A percentile compares a stretch with the other conserved stretches of the same genome.
Conservation (phyloP, 805 yeast species). For the Saccharomycopsis microspora region DNA sequence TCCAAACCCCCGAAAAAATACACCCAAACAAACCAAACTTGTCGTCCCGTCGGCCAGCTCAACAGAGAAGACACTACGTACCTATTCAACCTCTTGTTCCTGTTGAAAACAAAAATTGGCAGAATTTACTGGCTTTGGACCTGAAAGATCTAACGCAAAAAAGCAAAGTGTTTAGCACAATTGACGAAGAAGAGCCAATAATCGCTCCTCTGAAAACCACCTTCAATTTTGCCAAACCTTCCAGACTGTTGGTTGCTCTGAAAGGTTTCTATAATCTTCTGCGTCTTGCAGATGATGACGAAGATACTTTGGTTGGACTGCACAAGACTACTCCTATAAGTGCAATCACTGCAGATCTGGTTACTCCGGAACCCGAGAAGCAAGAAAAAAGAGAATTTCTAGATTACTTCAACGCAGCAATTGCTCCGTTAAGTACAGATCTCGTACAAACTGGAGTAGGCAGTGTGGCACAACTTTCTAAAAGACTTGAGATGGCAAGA, state of each 20-base stretch:
- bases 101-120: neutral
- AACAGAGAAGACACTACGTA: neutral
- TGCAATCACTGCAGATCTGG: neutral
- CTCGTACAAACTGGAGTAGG: no score
- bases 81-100: neutral
- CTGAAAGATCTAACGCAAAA: neutral
- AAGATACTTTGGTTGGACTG: neutral
- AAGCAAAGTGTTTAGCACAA: neutral
- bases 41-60: neutral
- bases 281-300: neutral
- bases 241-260: neutral
- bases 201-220: neutral
- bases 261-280: slow-evolving; percentile 6
- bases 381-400: neutral
- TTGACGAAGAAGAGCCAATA: neutral
- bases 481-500: no score
- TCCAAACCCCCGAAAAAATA: neutral
- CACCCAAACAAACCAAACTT: neutral
- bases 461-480: no score
- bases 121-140: neutral
- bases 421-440: no score
- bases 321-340: neutral
- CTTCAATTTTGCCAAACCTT: neutral
- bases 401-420: slow-evolving; percentile 1
- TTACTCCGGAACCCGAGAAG: neutral